Evolutionary conservation across 345 rosid species (phyloP).

Genomic region (Alliaria petiolata): DNA sequence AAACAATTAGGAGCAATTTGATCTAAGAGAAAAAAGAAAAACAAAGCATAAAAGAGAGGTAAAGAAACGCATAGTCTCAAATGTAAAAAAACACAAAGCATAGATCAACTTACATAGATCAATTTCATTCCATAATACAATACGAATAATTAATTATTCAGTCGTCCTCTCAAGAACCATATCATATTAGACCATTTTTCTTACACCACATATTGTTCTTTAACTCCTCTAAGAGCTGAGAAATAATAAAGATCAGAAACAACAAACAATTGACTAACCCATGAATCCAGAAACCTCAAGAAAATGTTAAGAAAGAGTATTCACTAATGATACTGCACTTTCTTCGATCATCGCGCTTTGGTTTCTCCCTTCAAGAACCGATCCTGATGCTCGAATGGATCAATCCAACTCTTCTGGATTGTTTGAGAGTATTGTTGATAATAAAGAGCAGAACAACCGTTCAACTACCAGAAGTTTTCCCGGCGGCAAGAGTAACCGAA

Average conservation of each 20-base stretch:
- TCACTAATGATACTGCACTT: neutral
- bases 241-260: neutral
- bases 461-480: conserved; percentile 37
- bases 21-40: too few relatives aligned
- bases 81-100: neutral
- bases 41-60: too few relatives aligned
- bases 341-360: neutral
- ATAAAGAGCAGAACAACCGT: neutral
- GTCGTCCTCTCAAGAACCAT: conserved; percentile 15
- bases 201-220: conserved; percentile 2
- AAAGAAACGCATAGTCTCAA: too few relatives aligned
- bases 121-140: conserved; percentile 14
- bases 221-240: conserved; percentile 11
- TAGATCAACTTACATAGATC: too few relatives aligned
- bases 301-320: neutral
- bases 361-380: neutral
- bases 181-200: conserved; percentile 27
- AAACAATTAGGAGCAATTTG: neutral
- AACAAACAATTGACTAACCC: conserved; percentile 20
- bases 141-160: neutral
- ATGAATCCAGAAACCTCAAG: neutral
- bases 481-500: conserved; percentile 40
- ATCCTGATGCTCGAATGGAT: neutral
- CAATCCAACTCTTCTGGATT: neutral
- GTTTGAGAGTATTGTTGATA: neutral